phyloP scores from a whole-genome alignment of 768 basidiomycete species.

The Coprinellus micaceus region DNA sequence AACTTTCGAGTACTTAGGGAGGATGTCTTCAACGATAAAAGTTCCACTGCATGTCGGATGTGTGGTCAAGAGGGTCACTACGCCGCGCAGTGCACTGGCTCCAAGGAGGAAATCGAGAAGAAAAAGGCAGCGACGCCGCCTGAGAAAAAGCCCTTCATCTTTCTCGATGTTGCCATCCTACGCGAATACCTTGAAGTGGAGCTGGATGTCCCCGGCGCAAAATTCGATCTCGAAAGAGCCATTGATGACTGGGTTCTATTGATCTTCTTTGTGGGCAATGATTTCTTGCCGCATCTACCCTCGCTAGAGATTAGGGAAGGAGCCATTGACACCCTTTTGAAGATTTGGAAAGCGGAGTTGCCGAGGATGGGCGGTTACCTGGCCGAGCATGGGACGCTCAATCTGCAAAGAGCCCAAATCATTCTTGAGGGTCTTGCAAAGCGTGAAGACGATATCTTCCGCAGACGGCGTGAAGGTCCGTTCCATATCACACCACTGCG shows the following conservation, averaged over 20 bases:
- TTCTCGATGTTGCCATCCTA: constrained; percentile 92
- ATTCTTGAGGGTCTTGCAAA: constrained; percentile 94
- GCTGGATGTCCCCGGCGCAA: constrained; percentile 71
- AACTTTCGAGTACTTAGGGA: constrained; percentile 95
- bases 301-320: constrained; percentile 99
- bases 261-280: constrained; percentile 99
- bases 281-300: constrained; percentile 97
- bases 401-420: constrained; percentile 82
- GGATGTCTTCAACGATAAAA: constrained; percentile 90
- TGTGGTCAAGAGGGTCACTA: constrained; percentile 96
- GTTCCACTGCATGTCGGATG: constrained; percentile 75
- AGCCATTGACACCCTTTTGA: constrained; percentile 94
- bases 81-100: constrained; percentile 89
- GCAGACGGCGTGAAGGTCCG: constrained; percentile 86
- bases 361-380: constrained; percentile 97
- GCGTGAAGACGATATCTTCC: constrained; percentile 94
- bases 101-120: constrained; percentile 64
- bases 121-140: constrained; percentile 44
- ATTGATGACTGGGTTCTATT: constrained; percentile 99
- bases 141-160: constrained; percentile 96
- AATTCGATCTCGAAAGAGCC: constrained; percentile 90
- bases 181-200: constrained; percentile 98
- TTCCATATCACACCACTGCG: constrained; percentile 21
- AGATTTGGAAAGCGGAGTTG: constrained; percentile 92
- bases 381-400: constrained; percentile 88